Conservation (phyloP, 805 yeast genomes). For the Ogataea siamensis region DNA sequence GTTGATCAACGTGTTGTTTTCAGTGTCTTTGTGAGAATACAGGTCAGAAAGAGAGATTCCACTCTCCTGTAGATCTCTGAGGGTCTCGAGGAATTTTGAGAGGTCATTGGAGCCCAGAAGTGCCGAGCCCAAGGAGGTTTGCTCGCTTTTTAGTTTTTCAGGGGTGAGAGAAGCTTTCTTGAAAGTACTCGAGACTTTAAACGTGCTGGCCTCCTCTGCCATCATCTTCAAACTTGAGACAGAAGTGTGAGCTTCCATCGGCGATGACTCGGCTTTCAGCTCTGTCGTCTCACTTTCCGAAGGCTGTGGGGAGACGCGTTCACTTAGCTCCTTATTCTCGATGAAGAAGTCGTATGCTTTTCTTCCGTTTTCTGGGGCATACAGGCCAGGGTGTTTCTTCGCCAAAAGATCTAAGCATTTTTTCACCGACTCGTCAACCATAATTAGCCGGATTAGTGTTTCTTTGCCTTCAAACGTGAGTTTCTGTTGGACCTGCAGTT, state of each 20-base stretch:
- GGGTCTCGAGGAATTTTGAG: conserved; percentile 36
- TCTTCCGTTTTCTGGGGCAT: conserved; percentile 2
- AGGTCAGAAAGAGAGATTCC: conserved; percentile 41
- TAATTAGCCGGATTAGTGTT: conserved; percentile 62
- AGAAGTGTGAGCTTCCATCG: conserved; percentile 11
- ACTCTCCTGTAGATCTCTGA: conserved; percentile 39
- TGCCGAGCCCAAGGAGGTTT: conserved; percentile 36
- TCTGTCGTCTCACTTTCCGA: conserved; percentile 16
- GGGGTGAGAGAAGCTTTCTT: conserved; percentile 6
- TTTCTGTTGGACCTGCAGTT: conserved; percentile 52
- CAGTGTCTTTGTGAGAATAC: conserved; percentile 17
- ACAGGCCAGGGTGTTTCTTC: conserved; percentile 12
- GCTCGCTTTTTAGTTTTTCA: conserved; percentile 20
- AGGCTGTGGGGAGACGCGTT: conserved; percentile 1
- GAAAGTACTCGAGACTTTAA: conserved; percentile 13
- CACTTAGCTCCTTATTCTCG: conserved; percentile 10
- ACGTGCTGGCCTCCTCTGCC: conserved; percentile 24
- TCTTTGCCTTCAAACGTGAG: conserved; percentile 73
- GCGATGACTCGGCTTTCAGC: conserved; percentile 12
- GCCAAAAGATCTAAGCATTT: conserved; percentile 44
- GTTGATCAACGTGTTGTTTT: conserved; percentile 17
- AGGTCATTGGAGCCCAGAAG: conserved; percentile 36
- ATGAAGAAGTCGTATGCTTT: conserved; percentile 6
- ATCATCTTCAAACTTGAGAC: conserved; percentile 16
- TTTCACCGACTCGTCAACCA: conserved; percentile 66